Conservation (phyloP, 1,284 basidiomycete species). For the Boletus holoroseus region DNA sequence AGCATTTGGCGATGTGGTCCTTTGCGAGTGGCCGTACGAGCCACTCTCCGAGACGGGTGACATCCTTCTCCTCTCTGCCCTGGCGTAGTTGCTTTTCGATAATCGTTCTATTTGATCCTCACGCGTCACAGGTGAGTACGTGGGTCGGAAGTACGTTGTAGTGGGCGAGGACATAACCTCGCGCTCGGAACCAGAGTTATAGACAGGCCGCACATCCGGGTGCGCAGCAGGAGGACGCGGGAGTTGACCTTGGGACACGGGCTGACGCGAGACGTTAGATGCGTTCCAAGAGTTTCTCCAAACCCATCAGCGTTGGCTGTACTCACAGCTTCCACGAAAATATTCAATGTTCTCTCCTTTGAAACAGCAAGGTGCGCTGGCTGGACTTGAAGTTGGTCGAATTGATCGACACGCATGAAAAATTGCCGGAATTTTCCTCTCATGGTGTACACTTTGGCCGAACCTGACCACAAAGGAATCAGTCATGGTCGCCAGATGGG, state of each 20-base stretch:
- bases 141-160: conserved; percentile 1
- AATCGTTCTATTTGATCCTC: conserved; percentile 29
- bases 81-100: conserved; percentile 22
- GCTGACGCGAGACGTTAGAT: conserved; percentile 23
- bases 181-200: conserved; percentile 16
- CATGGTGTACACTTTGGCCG: conserved; percentile 61
- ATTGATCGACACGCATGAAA: conserved; percentile 55
- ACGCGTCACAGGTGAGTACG: conserved; percentile 19
- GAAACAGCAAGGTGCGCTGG: conserved; percentile 45
- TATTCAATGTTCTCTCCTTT: conserved; percentile 42
- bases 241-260: conserved; percentile 26
- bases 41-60: conserved; percentile 20
- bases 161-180: conserved; percentile 14
- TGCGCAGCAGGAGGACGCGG: conserved; percentile 28
- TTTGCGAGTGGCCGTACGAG: conserved; percentile 19
- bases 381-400: conserved; percentile 43
- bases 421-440: conserved; percentile 66
- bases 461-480: conserved; percentile 40
- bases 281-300: conserved; percentile 5
- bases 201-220: conserved; percentile 13
- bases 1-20: conserved; percentile 9
- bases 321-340: conserved; percentile 48
- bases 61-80: conserved; percentile 6
- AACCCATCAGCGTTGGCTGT: background rate
- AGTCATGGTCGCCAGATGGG: background rate